Conservation (phyloP, 805 yeast genomes). For the Isabelozyma rhagii region DNA sequence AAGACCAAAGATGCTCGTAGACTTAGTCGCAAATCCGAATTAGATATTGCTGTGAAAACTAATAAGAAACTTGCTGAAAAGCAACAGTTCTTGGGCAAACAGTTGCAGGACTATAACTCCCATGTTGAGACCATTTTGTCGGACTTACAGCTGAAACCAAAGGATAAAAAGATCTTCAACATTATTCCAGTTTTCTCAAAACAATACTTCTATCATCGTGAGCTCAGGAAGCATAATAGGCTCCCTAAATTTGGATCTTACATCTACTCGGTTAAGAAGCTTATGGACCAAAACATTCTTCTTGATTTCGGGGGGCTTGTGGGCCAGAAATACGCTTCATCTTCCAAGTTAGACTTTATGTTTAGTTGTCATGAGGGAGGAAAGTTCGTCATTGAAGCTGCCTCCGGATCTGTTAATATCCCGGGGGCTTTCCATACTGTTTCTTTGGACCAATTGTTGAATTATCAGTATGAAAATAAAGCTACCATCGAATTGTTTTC, state of each 20-base stretch:
- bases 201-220: slow-evolving; percentile 74
- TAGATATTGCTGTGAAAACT: slow-evolving; percentile 40
- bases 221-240: slow-evolving; percentile 61
- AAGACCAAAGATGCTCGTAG: slow-evolving; percentile 45
- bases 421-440: slow-evolving; percentile 56
- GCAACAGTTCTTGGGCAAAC: slow-evolving; percentile 42
- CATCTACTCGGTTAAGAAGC: slow-evolving; percentile 70
- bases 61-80: slow-evolving; percentile 42
- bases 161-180: slow-evolving; percentile 46
- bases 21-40: slow-evolving; percentile 37
- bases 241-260: slow-evolving; percentile 75
- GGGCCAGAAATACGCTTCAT: slow-evolving; percentile 34
- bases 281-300: slow-evolving; percentile 70
- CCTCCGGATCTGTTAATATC: slow-evolving; percentile 66
- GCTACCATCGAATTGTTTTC: slow-evolving; percentile 56
- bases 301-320: slow-evolving; percentile 56
- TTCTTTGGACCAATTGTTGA: slow-evolving; percentile 68
- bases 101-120: slow-evolving; percentile 43
- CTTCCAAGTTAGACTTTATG: slow-evolving; percentile 69
- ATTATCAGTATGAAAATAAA: slow-evolving; percentile 68
- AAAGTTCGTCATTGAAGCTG: slow-evolving; percentile 69
- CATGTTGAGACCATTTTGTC: slow-evolving; percentile 45
- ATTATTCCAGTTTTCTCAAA: slow-evolving; percentile 58
- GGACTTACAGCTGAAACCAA: slow-evolving; percentile 43
- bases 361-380: slow-evolving; percentile 75